Base-by-base conservation (phyloP, 805 yeast species). In the Schwanniomyces sp. region DNA sequence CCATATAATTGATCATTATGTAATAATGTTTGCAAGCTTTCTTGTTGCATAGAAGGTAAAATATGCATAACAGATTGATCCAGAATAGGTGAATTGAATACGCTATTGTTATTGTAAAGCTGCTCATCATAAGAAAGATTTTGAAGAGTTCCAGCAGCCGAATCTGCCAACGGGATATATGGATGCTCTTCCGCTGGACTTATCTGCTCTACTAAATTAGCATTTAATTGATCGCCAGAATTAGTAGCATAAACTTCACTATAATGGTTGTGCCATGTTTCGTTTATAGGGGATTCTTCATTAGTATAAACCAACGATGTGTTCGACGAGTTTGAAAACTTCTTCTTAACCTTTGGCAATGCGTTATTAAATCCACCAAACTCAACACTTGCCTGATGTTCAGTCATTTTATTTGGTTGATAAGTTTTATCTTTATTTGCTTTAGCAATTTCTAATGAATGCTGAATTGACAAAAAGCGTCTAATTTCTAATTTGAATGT, bases 311-410 rank as follows among this genome's bases (percentile, higher is more conserved):
- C 39, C 7, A 17, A 41, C 21, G 47, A 17, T 7, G 40, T n/a
- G 28, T 18, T 29, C 5, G 46, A 44, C 2, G 38, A 28, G 17
- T 26, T 37, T 44, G 14, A 16, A 27, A n/a, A 27, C n/a, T 30
- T 44, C 17, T 46, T 48, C 18, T 38, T 42, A 1, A 51, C 34
- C 29, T 59, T 61, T 28, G 59, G 55, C 32, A 62, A 52, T 2
- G 70, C 70, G 49, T 64, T 66, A 38, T 52, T 51, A 43, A 52
- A 58, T 5, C 77, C 76, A 0, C 75, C 76, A 58, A 70, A 72
- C 29, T 65, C 69, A 40, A 70, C 54, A 37, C 72, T 63, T 5
- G 75, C 75, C 45, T 63, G 67, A 47, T 64, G 58, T 47, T 72
- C 76, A 7, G 64, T 62, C 44, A 67, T 43, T 43, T 55, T 60